These are phyloP conservation scores for Cordia subcordata DNA, from an alignment of 257 asterid genomes.

Conservation along the genomic window DNA sequence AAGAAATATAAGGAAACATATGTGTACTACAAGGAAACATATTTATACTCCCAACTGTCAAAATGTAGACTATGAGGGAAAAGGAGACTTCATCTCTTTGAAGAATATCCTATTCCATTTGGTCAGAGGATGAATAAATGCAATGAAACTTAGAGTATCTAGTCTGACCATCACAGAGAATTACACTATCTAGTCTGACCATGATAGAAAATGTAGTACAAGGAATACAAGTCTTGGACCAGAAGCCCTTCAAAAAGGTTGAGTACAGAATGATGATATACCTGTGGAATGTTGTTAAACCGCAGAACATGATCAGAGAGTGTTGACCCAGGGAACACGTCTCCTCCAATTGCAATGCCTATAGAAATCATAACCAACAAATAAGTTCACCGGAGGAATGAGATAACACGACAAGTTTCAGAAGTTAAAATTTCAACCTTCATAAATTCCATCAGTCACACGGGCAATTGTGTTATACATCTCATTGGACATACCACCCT, in stretches of 20 bases:
- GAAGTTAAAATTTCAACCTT: slow-evolving; percentile 49
- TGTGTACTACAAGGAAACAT: background rate
- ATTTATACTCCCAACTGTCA: too few relatives aligned
- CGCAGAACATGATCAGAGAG: slow-evolving; percentile 98
- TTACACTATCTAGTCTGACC: background rate
- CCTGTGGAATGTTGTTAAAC: slow-evolving; percentile 98
- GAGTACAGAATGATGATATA: slow-evolving; percentile 7
- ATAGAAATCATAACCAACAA: slow-evolving; percentile 16
- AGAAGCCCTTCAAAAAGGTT: background rate
- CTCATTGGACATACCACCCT: slow-evolving; percentile 99
- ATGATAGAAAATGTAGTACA: background rate
- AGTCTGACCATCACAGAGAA: background rate
- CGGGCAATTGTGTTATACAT: slow-evolving; percentile 93
- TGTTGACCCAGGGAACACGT: slow-evolving; percentile 98
- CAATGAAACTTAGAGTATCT: background rate
- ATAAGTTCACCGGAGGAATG: background rate
- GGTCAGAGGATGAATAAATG: background rate
- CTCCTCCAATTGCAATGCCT: slow-evolving; percentile 99
- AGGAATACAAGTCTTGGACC: background rate
- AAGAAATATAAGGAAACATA: background rate
- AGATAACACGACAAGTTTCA: slow-evolving; percentile 5
- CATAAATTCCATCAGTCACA: slow-evolving; percentile 96
- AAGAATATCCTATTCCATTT: background rate
- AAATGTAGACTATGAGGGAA: too few relatives aligned
- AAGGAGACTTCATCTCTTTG: background rate